Evolutionary conservation across 305 asterid species (phyloP), one percentile per base, ranked within the genome.

Genomic region (Fraxinus ornus): DNA sequence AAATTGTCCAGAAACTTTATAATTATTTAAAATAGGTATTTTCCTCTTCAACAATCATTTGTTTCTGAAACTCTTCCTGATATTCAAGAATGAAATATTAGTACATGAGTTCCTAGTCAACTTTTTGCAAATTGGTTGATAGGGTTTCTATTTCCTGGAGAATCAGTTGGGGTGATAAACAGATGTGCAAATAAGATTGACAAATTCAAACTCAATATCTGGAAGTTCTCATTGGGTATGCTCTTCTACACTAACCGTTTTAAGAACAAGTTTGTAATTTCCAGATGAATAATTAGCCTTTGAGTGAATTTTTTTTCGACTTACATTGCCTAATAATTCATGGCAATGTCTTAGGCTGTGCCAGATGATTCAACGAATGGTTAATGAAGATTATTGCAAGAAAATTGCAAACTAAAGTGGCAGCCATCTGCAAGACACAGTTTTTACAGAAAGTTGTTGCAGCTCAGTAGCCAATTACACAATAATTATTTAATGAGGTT

Each of bases 61-160:
- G 21, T 79, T 22, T 22, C 12, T 28, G 74, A 28, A 78, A 66
- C 47, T 44, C n/a, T 21, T 78, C 52, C 35, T 15, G 32, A 26
- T 76, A 24, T 66, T 66, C 66, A 80, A 68, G 76, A 68, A 76
- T 68, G 78, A 77, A 84, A 78, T 36, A 30, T 28, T 47, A 78
- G 49, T 35, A 72, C 72, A 0, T 4, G 19, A 41, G 15, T 39
- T 81, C 79, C 28, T 77, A 17, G 44, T 70, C 49, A 41, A 70
- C 81, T 35, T 76, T 3, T 3, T 24, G 22, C 77, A 39, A 35
- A 52, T 72, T 36, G 15, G 21, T 75, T 64, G 49, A 75, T 64
- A 73, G 75, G 68, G n/a, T 80, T 83, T 17, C 70, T 72, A 72
- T 78, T 64, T 36, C 28, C 73, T 19, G 57, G 75, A 60, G 32